Evolutionary conservation across 2,329 filamentous ascomycete species (phyloP), one percentile per base, ranked within the genome.

Genomic region (Ceratocystis ficicola): DNA sequence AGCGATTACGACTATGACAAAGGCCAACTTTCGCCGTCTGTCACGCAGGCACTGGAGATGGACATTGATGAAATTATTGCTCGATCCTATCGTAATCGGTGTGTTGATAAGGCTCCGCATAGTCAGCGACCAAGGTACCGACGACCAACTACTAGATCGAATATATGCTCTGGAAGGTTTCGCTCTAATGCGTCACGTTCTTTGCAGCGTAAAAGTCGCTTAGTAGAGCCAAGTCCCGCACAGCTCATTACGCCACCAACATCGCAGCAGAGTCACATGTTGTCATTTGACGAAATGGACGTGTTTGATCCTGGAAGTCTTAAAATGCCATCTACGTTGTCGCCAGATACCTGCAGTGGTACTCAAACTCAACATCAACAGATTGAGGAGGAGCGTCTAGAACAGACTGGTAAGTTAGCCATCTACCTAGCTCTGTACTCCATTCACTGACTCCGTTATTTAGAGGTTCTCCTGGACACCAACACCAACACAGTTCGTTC

Each of bases 41-140:
- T 44, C n/a, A 66, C 65, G 6, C 59, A 66, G 25, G 59, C 65
- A 6, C 25, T 66, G 20, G 65, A 66, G 5, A 66, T 66, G 65
- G 65, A 66, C 44, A 62, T 66, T 30, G 65, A 66, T 32, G 65
- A 66, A 20, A 52, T 66, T n/a, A 66, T 66, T 55, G 59, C 65
- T 7, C 28, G 55, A 8, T 52, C 59, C 12, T 65, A 65, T 32
- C 36, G 57, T n/a, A 61, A 55, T 25, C 36, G 63, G 3, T n/a
- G 57, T 15, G 20, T 28, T 15, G 44, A 52, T 12, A 28, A 44
- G 22, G 41, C 36, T 15, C 41, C 63, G 2, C 22, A 30, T 15
- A 32, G 20, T 25, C 10, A 41, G 15, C 30, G 17, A 52, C 2
- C 15, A 48, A 30, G 46, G 32, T 46, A 48, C 15, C 46, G 12